Evolutionary conservation across 441 rosid genomes (phyloP), one percentile per base, ranked within the genome.

Genomic region (Flueggea neowawraea): DNA sequence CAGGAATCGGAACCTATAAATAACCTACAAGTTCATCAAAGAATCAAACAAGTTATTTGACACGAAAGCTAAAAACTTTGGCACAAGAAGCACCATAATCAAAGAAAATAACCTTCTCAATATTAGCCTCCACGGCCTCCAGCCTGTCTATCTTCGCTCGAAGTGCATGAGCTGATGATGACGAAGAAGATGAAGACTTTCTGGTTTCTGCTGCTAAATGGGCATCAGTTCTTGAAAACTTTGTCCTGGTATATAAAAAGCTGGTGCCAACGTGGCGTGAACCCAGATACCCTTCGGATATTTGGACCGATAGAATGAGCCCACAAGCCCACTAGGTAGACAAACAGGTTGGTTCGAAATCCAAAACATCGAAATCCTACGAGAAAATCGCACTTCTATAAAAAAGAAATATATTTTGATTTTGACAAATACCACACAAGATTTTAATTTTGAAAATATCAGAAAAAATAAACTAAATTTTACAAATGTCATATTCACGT

Each of bases 1-100:
- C 84, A 88, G 69, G 80, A 88, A 88, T 31, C 95, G 72, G 64
- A 84, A 85, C 54, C 79, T 36, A 68, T 88, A 85, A 16, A 85
- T 85, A 6, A 64, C 72, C 95, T 88, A 60, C 52, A 68, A 3
- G 10, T 7, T 22, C 47, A 62, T 5, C 28, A 16, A 9, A 6
- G 13, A 54, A 43, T 2, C 33, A 43, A 44, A 58, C 0, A 16
- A 51, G 12, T 1, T 15, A 58, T 4, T 11, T 31, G 54, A 16
- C 45, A 31, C 16, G 11, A 8, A 22, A 51, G 2, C 44, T 43
- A 22, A 22, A 22, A 22, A 22, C n/a, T 15, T 22, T 5, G 16
- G 39, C 60, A 43, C 2, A 8, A 28, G 6, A 59, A 0, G 7
- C 31, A 31, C 3, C 36, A 3, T 6, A 43, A 43, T 6, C 12